Percentiles rank a stretch among this genome's conserved stretches.
These are phyloP conservation scores for Trichoderma cornu-damae DNA, from an alignment of 2,329 filamentous ascomycete genomes.

Conservation along the genomic window DNA sequence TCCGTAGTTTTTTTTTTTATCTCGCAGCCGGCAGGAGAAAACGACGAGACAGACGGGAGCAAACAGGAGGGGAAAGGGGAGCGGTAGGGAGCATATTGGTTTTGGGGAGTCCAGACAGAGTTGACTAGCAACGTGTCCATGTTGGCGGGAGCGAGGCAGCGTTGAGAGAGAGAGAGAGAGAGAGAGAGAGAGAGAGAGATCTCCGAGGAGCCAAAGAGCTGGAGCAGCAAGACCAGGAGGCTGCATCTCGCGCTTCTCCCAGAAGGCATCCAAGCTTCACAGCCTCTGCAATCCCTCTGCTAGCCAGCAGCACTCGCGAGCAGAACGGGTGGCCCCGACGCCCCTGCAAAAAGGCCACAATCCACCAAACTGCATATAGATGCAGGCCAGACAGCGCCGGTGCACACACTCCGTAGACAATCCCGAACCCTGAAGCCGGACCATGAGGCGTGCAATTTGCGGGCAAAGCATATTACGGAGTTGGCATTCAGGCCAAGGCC, in stretches of 20 bases:
- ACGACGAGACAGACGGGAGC: not conserved
- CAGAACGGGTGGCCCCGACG: not conserved
- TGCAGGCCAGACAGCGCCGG: not conserved
- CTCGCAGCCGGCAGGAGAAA: not conserved
- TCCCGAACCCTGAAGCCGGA: constrained; percentile 5
- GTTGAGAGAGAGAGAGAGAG: too few species aligned
- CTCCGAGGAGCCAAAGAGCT: constrained; percentile 12
- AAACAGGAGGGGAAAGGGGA: not conserved
- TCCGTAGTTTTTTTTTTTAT: not conserved
- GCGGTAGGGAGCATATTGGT: not conserved
- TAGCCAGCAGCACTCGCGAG: not conserved
- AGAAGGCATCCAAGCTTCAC: not conserved
- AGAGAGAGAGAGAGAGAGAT: too few species aligned
- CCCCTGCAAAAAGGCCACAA: constrained; percentile 1
- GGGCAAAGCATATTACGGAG: constrained; percentile 12
- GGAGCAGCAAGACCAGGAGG: constrained; percentile 13
- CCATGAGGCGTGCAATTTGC: not conserved
- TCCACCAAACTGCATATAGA: constrained; percentile 9
- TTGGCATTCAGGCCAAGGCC: constrained; percentile 7
- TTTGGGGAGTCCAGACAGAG: constrained; percentile 4
- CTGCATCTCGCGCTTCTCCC: not conserved
- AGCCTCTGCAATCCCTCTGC: not conserved
- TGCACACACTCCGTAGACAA: not conserved
- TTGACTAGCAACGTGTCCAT: constrained; percentile 13
- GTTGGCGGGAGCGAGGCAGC: constrained; percentile 14